A percentile compares a stretch with the other conserved stretches of the same genome.
phyloP scores from a whole-genome alignment of 306 rosid genomes.

The Calophaca sinica region DNA sequence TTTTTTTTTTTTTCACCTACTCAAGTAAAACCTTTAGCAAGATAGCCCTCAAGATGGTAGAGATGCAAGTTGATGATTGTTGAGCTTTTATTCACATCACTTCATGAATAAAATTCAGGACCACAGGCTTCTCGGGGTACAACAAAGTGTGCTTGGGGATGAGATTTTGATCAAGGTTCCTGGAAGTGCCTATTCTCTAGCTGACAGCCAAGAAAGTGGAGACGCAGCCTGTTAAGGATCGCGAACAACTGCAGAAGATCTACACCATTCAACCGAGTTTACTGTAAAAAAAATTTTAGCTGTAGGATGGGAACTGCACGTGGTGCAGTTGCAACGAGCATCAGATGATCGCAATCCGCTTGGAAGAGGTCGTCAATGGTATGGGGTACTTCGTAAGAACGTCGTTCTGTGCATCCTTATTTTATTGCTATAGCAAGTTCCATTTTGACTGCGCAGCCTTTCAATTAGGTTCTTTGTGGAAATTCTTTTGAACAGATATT shows the following conservation, averaged over 20 bases:
- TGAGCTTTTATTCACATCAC: constrained; percentile 18
- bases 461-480: constrained; percentile 7
- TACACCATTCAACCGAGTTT: not conserved
- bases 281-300: constrained; percentile 16
- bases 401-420: constrained; percentile 15
- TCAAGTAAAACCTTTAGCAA: constrained; percentile 13
- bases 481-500: not conserved
- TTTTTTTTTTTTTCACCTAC: not conserved
- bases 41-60: constrained; percentile 9
- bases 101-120: constrained; percentile 56
- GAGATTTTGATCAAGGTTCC: constrained; percentile 84
- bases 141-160: constrained; percentile 55
- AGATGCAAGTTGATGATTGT: not conserved
- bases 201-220: constrained; percentile 41
- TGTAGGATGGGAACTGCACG: not conserved
- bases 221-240: constrained; percentile 41
- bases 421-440: constrained; percentile 1
- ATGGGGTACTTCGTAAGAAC: not conserved
- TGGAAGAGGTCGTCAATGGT: constrained; percentile 36
- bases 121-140: constrained; percentile 41
- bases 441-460: constrained; percentile 23
- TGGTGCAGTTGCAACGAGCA: constrained; percentile 6
- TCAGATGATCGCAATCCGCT: not conserved
- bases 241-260: not conserved
- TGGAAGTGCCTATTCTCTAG: constrained; percentile 83